Percentiles rank a stretch among this genome's conserved stretches.
Evolutionary conservation across 768 basidiomycete genomes (phyloP).

Genomic region (Boletus subparvulus): DNA sequence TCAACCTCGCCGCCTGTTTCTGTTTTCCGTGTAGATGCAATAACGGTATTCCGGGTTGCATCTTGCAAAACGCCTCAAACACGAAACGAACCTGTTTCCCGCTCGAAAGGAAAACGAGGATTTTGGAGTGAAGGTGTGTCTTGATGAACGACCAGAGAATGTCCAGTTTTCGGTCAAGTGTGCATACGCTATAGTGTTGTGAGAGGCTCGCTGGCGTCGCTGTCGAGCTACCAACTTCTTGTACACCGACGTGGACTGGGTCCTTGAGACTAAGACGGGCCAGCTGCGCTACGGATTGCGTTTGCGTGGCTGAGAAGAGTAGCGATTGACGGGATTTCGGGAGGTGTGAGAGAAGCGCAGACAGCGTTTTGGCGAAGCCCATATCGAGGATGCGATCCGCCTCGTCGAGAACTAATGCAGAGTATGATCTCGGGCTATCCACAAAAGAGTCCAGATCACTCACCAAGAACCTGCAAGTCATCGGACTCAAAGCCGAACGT

Average conservation of each 20-base stretch:
- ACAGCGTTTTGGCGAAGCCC: conserved; percentile 87
- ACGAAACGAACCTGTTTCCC: conserved; percentile 98
- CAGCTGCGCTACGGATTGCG: conserved; percentile 81
- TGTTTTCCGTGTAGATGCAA: conserved; percentile 95
- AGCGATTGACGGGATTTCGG: conserved; percentile 91
- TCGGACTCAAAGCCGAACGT: conserved; percentile 92
- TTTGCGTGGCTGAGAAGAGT: conserved; percentile 96
- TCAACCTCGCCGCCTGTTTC: conserved; percentile 85
- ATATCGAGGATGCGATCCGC: conserved; percentile 96
- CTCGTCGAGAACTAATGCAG: conserved; percentile 80
- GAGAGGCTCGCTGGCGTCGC: conserved; percentile 78
- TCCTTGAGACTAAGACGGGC: conserved; percentile 87
- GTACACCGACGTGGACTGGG: conserved; percentile 71
- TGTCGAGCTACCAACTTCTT: conserved; percentile 41
- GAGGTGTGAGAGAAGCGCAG: conserved; percentile 89
- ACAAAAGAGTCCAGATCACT: conserved; percentile 27
- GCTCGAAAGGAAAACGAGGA: conserved; percentile 90
- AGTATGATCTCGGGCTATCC: background rate
- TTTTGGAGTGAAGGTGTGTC: conserved; percentile 87
- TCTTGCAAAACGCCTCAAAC: conserved; percentile 91
- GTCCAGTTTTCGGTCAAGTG: conserved; percentile 86
- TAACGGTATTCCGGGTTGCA: conserved; percentile 93
- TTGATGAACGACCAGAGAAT: conserved; percentile 94
- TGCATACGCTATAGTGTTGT: conserved; percentile 84
- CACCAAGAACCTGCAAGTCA: conserved; percentile 88